phyloP scores from a whole-genome alignment of 176 grass and related monocot genomes.

The Puya raimondii region DNA sequence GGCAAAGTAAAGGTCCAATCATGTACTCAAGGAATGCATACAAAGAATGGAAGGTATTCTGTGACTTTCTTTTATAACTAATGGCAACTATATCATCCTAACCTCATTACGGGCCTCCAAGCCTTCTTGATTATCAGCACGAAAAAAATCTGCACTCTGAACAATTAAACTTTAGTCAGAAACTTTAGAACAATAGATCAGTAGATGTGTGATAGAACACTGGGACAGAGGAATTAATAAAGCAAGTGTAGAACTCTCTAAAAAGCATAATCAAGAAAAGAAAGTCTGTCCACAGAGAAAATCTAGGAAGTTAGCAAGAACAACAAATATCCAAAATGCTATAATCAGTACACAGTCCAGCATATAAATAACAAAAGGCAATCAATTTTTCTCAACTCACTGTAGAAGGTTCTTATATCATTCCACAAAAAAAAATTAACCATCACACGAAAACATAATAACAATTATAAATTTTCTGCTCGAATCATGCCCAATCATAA shows the following conservation, averaged over 20 bases:
- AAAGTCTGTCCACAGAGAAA: neutral
- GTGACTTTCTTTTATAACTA: neutral
- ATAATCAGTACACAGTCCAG: too few relatives aligned
- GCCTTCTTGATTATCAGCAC: constrained; percentile 88
- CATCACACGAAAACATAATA: too few relatives aligned
- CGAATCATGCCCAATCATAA: too few relatives aligned
- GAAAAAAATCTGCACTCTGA: constrained; percentile 92
- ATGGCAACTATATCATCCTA: constrained; percentile 16
- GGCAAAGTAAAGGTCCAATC: neutral
- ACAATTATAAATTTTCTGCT: too few relatives aligned
- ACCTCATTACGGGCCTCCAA: constrained; percentile 98
- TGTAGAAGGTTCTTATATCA: too few relatives aligned
- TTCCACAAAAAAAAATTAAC: too few relatives aligned
- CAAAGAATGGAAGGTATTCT: neutral
- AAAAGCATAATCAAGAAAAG: neutral
- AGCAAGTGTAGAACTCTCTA: neutral
- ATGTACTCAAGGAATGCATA: neutral
- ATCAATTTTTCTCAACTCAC: too few relatives aligned
- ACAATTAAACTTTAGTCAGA: constrained; percentile 39
- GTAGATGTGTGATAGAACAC: neutral
- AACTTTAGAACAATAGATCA: constrained; percentile 7
- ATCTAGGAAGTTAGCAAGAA: neutral
- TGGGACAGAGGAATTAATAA: neutral
- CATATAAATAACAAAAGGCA: too few relatives aligned
- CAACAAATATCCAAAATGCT: too few relatives aligned